A percentile compares a stretch with the other conserved stretches of the same genome.
Evolutionary conservation across 164 flowering plant genomes (phyloP).

Genomic region (Chimonanthus praecox): DNA sequence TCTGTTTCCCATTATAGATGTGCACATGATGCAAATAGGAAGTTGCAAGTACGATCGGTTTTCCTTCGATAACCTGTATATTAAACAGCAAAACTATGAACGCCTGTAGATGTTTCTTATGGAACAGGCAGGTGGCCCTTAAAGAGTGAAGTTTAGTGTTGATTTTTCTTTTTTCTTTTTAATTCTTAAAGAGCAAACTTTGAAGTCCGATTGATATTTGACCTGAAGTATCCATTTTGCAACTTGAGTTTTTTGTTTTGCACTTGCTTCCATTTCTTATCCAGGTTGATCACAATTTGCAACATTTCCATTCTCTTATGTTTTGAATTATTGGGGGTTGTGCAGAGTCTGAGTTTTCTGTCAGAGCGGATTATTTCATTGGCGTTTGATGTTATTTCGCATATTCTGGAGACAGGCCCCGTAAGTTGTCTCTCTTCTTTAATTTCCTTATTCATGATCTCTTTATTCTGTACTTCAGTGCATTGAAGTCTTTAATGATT

Average conservation of each 20-base stretch:
- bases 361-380: slow-evolving; percentile 63
- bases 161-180: too few relatives aligned
- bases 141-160: background rate
- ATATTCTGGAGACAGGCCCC: slow-evolving; percentile 71
- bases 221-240: background rate
- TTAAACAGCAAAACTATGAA: background rate
- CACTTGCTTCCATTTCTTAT: background rate
- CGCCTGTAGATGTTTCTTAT: background rate
- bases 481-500: background rate
- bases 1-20: background rate
- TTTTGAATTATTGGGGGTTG: background rate
- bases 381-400: slow-evolving; percentile 70
- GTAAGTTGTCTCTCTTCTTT: slow-evolving; percentile 31
- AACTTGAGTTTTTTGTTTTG: background rate
- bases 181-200: too few relatives aligned
- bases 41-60: background rate
- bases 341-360: slow-evolving; percentile 60
- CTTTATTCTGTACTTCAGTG: background rate
- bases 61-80: background rate
- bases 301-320: background rate
- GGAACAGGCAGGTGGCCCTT: background rate
- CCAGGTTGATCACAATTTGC: background rate
- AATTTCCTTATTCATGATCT: background rate
- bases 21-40: too few relatives aligned
- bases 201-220: background rate